phyloP scores from a whole-genome alignment of 116 monocot genomes.

The Papilionanthe hybrid region DNA sequence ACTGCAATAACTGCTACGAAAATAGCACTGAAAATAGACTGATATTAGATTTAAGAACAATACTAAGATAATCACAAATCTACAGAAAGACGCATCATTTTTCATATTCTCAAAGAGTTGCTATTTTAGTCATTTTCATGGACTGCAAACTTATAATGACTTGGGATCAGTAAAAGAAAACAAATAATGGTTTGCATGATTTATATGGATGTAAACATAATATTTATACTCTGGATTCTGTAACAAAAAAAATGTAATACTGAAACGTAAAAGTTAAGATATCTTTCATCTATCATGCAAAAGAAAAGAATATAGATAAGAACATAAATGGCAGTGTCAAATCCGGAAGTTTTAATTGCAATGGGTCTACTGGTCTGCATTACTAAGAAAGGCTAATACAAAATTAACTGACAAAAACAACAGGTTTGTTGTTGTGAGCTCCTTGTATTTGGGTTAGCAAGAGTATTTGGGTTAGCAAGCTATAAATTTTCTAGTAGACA shows the following conservation, averaged over 20 bases:
- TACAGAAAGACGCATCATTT: not conserved
- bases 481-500: too few relatives aligned
- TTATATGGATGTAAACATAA: not conserved
- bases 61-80: not conserved
- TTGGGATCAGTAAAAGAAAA: not conserved
- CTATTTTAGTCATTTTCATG: not conserved
- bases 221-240: not conserved
- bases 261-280: constrained; percentile 1
- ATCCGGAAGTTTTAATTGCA: not conserved
- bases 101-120: not conserved
- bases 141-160: not conserved
- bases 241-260: not conserved
- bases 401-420: not conserved
- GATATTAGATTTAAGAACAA: constrained; percentile 1
- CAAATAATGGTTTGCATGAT: not conserved
- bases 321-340: not conserved
- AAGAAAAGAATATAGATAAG: not conserved
- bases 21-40: constrained; percentile 41
- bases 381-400: not conserved
- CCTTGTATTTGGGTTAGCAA: not conserved
- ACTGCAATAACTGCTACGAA: constrained; percentile 70
- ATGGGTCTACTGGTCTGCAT: not conserved
- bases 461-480: too few relatives aligned
- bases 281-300: not conserved
- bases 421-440: not conserved